phyloP scores from a whole-genome alignment of 345 rosid species.

The Pistacia vera region DNA sequence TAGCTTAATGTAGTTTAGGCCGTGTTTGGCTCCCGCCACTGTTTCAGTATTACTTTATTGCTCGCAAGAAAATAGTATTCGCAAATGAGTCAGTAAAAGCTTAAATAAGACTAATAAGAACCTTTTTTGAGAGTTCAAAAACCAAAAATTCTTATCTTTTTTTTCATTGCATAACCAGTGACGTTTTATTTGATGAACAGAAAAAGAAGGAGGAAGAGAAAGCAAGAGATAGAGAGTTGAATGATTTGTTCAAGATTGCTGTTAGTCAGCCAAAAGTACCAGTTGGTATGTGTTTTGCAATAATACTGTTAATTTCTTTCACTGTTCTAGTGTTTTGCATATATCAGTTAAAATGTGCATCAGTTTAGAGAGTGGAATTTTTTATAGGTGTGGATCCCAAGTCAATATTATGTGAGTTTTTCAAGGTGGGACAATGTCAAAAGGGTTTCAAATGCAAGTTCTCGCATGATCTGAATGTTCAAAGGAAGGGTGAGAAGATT shows the following conservation, averaged over 20 bases:
- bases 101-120: neutral
- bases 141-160: neutral
- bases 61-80: neutral
- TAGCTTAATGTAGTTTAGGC: neutral
- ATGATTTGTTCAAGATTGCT: conserved; percentile 88
- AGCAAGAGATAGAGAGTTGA: conserved; percentile 91
- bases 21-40: neutral
- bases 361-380: conserved; percentile 16
- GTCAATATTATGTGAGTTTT: conserved; percentile 89
- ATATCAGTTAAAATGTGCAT: neutral
- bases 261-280: conserved; percentile 98
- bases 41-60: no score
- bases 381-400: conserved; percentile 91
- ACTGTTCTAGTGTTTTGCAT: neutral
- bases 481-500: conserved; percentile 97
- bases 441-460: conserved; percentile 96
- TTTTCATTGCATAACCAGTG: neutral
- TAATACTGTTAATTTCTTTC: neutral
- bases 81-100: neutral
- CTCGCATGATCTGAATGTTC: conserved; percentile 92
- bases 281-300: conserved; percentile 43
- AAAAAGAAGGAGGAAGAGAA: conserved; percentile 98
- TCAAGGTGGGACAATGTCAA: conserved; percentile 84
- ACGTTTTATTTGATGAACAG: conserved; percentile 38
- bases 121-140: neutral